These are phyloP conservation scores for Kernera saxatilis DNA, from an alignment of 345 rosid species.

Conservation along the genomic window DNA sequence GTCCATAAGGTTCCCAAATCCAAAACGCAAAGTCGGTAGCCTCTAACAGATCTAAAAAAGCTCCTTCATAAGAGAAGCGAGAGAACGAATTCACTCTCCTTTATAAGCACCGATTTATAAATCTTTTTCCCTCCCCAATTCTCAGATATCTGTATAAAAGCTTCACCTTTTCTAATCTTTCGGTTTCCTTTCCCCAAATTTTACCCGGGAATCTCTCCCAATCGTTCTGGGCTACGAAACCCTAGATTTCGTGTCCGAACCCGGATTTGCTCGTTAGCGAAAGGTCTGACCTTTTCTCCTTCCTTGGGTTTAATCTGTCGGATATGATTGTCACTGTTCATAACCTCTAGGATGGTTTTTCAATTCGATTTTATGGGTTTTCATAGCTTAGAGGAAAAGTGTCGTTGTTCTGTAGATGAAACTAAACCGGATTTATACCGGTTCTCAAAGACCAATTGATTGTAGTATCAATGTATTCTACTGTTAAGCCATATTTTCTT, in stretches of 20 bases:
- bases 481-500: background rate
- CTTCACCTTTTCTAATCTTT: background rate
- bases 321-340: background rate
- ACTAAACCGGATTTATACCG: background rate
- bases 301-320: background rate
- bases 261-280: background rate
- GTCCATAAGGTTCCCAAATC: background rate
- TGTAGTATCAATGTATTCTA: background rate
- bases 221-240: background rate
- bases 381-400: background rate
- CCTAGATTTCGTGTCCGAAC: conserved; percentile 12
- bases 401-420: background rate
- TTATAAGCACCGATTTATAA: conserved; percentile 26
- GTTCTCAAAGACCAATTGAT: background rate
- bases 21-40: conserved; percentile 1
- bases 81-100: background rate
- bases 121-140: conserved; percentile 17
- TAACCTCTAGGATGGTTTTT: background rate
- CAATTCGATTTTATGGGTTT: background rate
- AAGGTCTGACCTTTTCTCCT: conserved; percentile 3
- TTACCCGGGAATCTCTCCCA: background rate
- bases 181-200: background rate
- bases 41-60: conserved; percentile 27
- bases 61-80: conserved; percentile 11
- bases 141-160: conserved; percentile 13